Evolutionary conservation across 768 basidiomycete genomes (phyloP).

Genomic region (Termitomyces titanicus): DNA sequence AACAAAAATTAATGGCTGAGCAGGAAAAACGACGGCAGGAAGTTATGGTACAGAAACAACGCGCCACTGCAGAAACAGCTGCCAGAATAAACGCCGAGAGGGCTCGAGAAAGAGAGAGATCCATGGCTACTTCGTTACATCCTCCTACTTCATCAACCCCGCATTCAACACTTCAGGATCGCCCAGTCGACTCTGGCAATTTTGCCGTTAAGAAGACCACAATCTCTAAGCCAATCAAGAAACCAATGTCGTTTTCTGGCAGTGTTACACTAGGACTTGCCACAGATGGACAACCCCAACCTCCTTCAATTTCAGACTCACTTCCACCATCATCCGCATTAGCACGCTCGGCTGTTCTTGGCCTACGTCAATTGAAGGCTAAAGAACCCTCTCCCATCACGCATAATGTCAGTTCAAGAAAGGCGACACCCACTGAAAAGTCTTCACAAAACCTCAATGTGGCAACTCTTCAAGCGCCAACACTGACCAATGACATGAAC

Average conservation of each 20-base stretch:
- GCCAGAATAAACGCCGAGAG: conserved; percentile 24
- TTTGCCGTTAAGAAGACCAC: conserved; percentile 3
- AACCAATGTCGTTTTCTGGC: conserved; percentile 12
- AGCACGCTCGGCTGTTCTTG: conserved; percentile 1
- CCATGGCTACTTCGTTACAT: neutral
- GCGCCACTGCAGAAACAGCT: conserved; percentile 23
- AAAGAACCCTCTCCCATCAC: neutral
- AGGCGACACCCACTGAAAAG: neutral
- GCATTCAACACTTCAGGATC: conserved; percentile 6
- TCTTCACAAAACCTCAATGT: neutral
- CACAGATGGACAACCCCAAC: neutral
- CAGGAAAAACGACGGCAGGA: conserved; percentile 27
- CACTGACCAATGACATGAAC: neutral
- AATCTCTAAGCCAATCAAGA: conserved; percentile 9
- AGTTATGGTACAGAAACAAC: conserved; percentile 26
- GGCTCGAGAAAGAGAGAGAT: conserved; percentile 18
- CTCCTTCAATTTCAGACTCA: neutral
- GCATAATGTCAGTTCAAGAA: neutral
- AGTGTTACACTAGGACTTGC: conserved; percentile 12
- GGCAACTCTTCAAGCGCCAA: neutral
- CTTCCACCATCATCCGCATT: neutral
- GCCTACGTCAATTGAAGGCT: neutral
- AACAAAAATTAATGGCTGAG: conserved; percentile 27
- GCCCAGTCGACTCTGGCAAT: neutral
- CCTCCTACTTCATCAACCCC: conserved; percentile 6